Evolutionary conservation across 1,139 yeast species (phyloP).

Genomic region (Ogataea hybrid): DNA sequence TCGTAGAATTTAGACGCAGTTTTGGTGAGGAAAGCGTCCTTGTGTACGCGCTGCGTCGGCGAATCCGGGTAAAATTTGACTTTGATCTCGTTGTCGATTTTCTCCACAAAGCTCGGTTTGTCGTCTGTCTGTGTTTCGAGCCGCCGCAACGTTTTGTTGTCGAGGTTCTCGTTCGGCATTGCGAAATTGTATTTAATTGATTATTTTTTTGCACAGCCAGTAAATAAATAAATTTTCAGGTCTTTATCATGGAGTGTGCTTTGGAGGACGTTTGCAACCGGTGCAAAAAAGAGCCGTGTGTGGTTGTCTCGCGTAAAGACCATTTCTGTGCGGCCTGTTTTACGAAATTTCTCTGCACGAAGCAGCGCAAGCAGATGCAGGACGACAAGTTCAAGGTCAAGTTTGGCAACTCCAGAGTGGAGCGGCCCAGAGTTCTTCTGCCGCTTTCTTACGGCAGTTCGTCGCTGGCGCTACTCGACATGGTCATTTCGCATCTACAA

Average conservation of each 20-base stretch:
- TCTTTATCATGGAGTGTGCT: slow-evolving; percentile 2
- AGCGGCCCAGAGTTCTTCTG: slow-evolving; percentile 46
- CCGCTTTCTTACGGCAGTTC: slow-evolving; percentile 67
- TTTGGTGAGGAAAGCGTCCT: slow-evolving; percentile 59
- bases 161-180: slow-evolving; percentile 38
- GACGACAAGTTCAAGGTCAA: slow-evolving; percentile 69
- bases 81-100: slow-evolving; percentile 48
- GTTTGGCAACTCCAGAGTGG: slow-evolving; percentile 38
- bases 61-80: slow-evolving; percentile 82
- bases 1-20: slow-evolving; percentile 85
- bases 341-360: slow-evolving; percentile 66
- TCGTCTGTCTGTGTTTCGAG: slow-evolving; percentile 12
- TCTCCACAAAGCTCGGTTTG: slow-evolving; percentile 41
- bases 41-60: slow-evolving; percentile 61
- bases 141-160: slow-evolving; percentile 32
- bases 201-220: slow-evolving; percentile 5
- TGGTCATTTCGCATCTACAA: slow-evolving; percentile 54
- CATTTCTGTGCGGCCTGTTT: slow-evolving; percentile 71
- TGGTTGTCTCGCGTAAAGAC: slow-evolving; percentile 64
- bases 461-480: slow-evolving; percentile 67
- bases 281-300: slow-evolving; percentile 50
- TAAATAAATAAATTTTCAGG: slow-evolving; percentile 4
- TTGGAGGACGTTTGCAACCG: slow-evolving; percentile 38
- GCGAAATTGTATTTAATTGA: not conserved
- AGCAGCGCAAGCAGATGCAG: slow-evolving; percentile 75